Base-by-base conservation (phyloP, 257 asterid genomes). In the Pogostemon cablin region DNA sequence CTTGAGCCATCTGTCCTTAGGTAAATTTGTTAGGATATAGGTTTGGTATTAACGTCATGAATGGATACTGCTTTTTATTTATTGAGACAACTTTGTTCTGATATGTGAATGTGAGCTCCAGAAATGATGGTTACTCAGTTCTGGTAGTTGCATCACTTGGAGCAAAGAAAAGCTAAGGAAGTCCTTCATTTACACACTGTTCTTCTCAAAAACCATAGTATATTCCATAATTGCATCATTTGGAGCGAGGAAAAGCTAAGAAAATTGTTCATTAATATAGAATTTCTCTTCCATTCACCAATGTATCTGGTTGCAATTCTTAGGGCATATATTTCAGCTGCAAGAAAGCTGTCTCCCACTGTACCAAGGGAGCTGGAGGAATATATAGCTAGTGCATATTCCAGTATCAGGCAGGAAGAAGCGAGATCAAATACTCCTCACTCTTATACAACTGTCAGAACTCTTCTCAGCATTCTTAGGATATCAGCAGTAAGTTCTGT, bases 351-450 rank as follows among this genome's bases (percentile, higher is more conserved):
- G 65, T 95, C 97, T 72, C 99, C 99, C 12, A 69, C 78, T 50
- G 85, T 91, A 41, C 99, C 98, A 52, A 78, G 88, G 83, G 99
- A 91, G 62, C 80, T 95, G 85, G 96, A 85, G 77, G 99, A 91
- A 60, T 95, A 95, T 66, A 83, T 95, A 68, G 97, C 97, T 39
- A 88, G 92, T 71, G 98, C 97, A 4, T 91, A 95, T 83, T 83
- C 99, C 67, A 91, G 88, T 80, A 91, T 95, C 73, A 83, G 99
- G 83, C 99, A 91, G 85, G 99, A 95, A 75, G 99, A 95, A 80
- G 99, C 99, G 4, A 89, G 87, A 84, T 95, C 98, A 53, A 95
- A 10, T 34, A 11, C 73, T 9, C 78, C 78, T 20, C 78, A 73
- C 52, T 65, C 78, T 5, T 73, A 73, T 48, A 73, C 78, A 38